phyloP scores from a whole-genome alignment of 805 yeast genomes.

The Hanseniaspora vineae region DNA sequence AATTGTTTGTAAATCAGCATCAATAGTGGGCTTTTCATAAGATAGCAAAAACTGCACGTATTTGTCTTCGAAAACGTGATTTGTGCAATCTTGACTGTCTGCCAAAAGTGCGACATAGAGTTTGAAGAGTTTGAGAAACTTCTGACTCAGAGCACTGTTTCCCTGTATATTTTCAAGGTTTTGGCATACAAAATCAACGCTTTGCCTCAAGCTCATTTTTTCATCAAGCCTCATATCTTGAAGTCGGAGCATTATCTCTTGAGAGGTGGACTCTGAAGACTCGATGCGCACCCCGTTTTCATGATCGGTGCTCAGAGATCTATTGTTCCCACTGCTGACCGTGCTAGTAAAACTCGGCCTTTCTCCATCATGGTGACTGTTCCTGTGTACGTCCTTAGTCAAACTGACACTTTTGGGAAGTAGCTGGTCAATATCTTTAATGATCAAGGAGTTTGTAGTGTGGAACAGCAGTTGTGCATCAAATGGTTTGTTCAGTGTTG shows the following conservation, averaged over 20 bases:
- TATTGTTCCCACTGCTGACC: no score
- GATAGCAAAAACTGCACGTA: conserved; percentile 3
- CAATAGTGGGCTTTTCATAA: conserved; percentile 10
- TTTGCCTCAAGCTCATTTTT: not conserved
- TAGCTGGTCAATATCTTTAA: not conserved
- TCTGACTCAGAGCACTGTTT: no score
- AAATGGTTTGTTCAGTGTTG: no score
- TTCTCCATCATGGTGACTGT: not conserved
- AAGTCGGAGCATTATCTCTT: no score
- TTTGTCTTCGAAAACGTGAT: not conserved
- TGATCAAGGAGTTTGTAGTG: not conserved
- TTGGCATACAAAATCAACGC: not conserved
- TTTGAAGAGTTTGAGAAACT: no score
- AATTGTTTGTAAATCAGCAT: conserved; percentile 12
- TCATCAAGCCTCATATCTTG: no score
- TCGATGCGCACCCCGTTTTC: no score
- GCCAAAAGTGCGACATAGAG: no score
- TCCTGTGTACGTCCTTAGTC: not conserved
- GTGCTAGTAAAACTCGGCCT: no score
- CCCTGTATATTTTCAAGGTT: not conserved
- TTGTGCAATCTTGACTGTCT: not conserved
- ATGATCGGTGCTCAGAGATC: no score
- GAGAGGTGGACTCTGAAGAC: no score
- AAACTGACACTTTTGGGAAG: not conserved
- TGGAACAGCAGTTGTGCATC: not conserved